Evolutionary conservation across 768 basidiomycete species (phyloP), one percentile per base, ranked within the genome.

Genomic region (Roridomyces roridus): DNA sequence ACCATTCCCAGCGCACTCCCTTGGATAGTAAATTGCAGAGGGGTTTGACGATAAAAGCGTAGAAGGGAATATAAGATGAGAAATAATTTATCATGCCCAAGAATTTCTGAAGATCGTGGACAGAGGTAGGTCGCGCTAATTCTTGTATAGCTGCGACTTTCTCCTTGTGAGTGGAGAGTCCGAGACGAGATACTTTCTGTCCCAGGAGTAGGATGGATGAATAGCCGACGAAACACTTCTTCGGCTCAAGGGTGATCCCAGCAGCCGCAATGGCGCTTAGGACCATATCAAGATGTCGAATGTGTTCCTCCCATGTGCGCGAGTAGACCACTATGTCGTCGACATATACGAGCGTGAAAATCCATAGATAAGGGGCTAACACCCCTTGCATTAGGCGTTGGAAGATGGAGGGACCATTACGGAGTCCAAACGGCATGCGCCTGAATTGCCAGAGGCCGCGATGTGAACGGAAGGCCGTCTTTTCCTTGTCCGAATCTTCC

Each of bases 31-130:
- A 51, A 4, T 24, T 23, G 40, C 70, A 71, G 4, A 71, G 50
- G 7, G 70, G 70, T 2, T 57, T 29, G 0, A 59, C 71, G 18
- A 70, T 65, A 25, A 52, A 59, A 2, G 69, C 60, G 50, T 70
- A 72, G 46, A 46, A 68, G 2, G 67, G 68, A 34, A 72, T 69
- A 53, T 67, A 72, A 1, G 57, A 20, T 2, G 68, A 54, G 48
- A 71, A 72, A 46, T 71, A 72, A 0, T 68, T 65, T 8, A 67
- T 60, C 67, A 64, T 69, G 10, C 70, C 70, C 15, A 71, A 46
- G 54, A 68, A 70, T 6, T 53, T 66, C 28, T 66, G 65, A n/a
- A 70, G 45, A 14, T 64, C 61, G 6, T 46, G 26, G 15, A 66
- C 50, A 6, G 56, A 61, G 8, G 20, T n/a, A 12, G 49, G 55